Evolutionary conservation across 2,329 filamentous ascomycete species (phyloP).

Genomic region (Periconia macrospinosa): DNA sequence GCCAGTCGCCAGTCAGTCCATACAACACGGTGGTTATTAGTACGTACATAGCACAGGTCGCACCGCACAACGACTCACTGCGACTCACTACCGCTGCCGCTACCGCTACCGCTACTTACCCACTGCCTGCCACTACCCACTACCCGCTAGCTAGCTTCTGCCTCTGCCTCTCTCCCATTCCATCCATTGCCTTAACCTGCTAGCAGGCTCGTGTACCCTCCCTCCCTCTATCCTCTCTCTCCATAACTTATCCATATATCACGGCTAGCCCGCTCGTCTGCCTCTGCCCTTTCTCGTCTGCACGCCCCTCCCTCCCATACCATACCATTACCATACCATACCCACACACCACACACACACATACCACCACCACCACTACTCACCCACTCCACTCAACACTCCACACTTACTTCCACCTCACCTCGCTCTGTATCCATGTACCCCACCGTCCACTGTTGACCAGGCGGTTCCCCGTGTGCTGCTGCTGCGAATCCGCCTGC

Average conservation of each 20-base stretch:
- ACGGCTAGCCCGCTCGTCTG: slow-evolving; percentile 3
- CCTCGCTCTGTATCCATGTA: slow-evolving; percentile 3
- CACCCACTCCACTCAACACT: slow-evolving; percentile 3
- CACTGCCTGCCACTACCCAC: not conserved
- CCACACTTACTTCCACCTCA: slow-evolving; percentile 6
- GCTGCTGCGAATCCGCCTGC: slow-evolving; percentile 19
- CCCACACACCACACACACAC: slow-evolving; percentile 1
- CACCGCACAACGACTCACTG: no score
- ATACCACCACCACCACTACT: slow-evolving; percentile 5
- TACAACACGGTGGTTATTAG: no score
- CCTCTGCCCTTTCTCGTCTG: not conserved
- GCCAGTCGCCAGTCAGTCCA: no score
- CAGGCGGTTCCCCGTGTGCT: slow-evolving; percentile 9
- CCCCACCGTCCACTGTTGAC: slow-evolving; percentile 10
- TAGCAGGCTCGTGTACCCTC: not conserved
- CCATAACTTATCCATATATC: slow-evolving; percentile 7
- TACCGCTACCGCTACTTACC: not conserved
- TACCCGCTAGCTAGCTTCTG: not conserved
- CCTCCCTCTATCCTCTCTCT: not conserved
- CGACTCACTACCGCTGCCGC: no score
- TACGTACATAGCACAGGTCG: no score
- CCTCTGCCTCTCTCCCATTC: not conserved
- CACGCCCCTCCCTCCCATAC: not conserved
- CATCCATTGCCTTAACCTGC: not conserved
- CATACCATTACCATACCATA: not conserved